phyloP scores from a whole-genome alignment of 495 filamentous ascomycete genomes.

The Alectoria sarmentosa region DNA sequence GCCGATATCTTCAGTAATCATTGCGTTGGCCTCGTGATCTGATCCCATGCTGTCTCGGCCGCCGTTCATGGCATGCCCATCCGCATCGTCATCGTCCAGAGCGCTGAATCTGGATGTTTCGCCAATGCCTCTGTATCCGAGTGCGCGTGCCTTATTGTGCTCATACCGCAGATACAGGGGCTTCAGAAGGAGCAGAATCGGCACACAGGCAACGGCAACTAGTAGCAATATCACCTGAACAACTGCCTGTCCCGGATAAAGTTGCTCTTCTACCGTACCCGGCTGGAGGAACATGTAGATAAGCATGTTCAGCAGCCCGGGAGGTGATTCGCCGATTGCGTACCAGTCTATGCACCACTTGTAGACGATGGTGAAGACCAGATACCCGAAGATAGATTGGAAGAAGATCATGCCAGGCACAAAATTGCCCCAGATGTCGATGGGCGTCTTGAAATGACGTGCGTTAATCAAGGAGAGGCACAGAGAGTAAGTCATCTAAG shows the following conservation, averaged over 20 bases:
- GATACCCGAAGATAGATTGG: constrained; percentile 97
- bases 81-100: constrained; percentile 76
- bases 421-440: constrained; percentile 96
- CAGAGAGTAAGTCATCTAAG: constrained; percentile 90
- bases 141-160: constrained; percentile 77
- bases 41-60: constrained; percentile 68
- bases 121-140: constrained; percentile 88
- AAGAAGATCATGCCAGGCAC: constrained; percentile 98
- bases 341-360: constrained; percentile 94
- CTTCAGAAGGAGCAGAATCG: constrained; percentile 88
- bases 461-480: constrained; percentile 90
- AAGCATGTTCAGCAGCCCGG: constrained; percentile 93
- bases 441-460: constrained; percentile 83
- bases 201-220: constrained; percentile 77
- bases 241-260: constrained; percentile 67
- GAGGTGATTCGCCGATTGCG: constrained; percentile 56
- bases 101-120: constrained; percentile 80
- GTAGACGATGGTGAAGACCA: constrained; percentile 88
- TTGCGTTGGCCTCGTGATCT: constrained; percentile 80
- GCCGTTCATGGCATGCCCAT: constrained; percentile 46
- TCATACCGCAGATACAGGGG: constrained; percentile 89
- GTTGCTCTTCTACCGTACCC: constrained; percentile 60
- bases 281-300: constrained; percentile 99
- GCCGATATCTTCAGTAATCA: constrained; percentile 76
- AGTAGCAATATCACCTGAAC: constrained; percentile 79